Evolutionary conservation across 83 land plant species (phyloP).

Genomic region (Thuja plicata): DNA sequence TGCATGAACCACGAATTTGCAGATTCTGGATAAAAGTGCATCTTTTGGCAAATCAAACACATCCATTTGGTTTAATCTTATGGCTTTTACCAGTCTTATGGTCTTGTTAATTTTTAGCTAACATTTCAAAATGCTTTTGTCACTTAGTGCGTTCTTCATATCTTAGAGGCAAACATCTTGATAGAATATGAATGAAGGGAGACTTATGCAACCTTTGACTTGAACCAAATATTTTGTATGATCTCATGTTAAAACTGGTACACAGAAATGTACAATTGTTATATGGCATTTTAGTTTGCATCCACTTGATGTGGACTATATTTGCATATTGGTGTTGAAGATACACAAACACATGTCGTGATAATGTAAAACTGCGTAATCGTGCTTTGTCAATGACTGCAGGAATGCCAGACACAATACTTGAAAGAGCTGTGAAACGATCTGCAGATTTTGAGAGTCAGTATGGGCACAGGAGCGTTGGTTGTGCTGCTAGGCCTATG

Average conservation of each 20-base stretch:
- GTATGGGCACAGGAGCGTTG: slow-evolving; percentile 22
- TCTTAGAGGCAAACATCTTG: not conserved
- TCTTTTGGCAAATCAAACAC: not conserved
- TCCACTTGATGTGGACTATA: too few relatives aligned
- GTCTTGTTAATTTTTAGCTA: not conserved
- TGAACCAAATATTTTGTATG: not conserved
- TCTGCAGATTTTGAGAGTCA: slow-evolving; percentile 57
- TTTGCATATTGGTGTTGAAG: not conserved
- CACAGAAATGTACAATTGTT: not conserved
- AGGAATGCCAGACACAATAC: slow-evolving; percentile 71
- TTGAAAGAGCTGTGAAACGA: slow-evolving; percentile 47
- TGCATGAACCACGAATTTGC: too few relatives aligned
- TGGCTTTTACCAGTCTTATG: not conserved
- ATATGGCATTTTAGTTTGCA: not conserved
- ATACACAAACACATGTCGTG: not conserved
- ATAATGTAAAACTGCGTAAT: not conserved
- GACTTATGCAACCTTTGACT: not conserved
- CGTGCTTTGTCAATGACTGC: slow-evolving; percentile 11
- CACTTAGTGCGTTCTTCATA: not conserved
- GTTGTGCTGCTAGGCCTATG: slow-evolving; percentile 5
- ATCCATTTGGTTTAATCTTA: not conserved
- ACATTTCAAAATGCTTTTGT: not conserved
- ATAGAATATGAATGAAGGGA: not conserved
- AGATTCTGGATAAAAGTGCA: not conserved
- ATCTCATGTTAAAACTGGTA: not conserved